Conservation (phyloP, 2,329 filamentous ascomycete genomes). For the Thelonectria blattea region DNA sequence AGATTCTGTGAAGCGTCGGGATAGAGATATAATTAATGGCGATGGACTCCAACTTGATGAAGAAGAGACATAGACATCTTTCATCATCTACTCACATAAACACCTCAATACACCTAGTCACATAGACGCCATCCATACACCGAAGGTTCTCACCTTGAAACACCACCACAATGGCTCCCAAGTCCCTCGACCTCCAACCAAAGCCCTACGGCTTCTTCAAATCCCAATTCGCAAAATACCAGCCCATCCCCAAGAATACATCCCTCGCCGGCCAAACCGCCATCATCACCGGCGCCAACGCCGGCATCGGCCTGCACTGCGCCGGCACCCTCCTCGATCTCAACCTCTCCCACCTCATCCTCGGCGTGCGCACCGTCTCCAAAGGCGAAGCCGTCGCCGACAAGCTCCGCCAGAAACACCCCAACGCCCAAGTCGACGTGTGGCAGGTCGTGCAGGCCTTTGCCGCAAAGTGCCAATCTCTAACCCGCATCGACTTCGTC, state of each 20-base stretch:
- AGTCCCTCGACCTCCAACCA: conserved; percentile 30
- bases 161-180: conserved; percentile 31
- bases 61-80: neutral
- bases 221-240: conserved; percentile 38
- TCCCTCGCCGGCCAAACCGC: conserved; percentile 46
- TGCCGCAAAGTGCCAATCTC: conserved; percentile 40
- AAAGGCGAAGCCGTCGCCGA: conserved; percentile 50
- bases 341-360: conserved; percentile 50
- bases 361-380: conserved; percentile 51
- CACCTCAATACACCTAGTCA: too few species aligned
- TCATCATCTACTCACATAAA: neutral
- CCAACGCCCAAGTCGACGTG: conserved; percentile 50
- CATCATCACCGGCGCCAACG: conserved; percentile 57
- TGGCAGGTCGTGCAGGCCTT: conserved; percentile 55
- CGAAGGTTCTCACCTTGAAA: too few species aligned
- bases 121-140: too few species aligned
- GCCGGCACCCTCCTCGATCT: conserved; percentile 48
- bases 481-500: conserved; percentile 50
- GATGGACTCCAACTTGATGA: neutral
- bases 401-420: conserved; percentile 24
- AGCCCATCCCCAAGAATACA: conserved; percentile 27
- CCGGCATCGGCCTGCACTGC: conserved; percentile 55
- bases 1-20: neutral
- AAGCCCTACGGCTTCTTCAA: conserved; percentile 31
- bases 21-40: conserved; percentile 18